Base-by-base conservation (phyloP, 129 eudicot species). In the Cynara cardunculus region DNA sequence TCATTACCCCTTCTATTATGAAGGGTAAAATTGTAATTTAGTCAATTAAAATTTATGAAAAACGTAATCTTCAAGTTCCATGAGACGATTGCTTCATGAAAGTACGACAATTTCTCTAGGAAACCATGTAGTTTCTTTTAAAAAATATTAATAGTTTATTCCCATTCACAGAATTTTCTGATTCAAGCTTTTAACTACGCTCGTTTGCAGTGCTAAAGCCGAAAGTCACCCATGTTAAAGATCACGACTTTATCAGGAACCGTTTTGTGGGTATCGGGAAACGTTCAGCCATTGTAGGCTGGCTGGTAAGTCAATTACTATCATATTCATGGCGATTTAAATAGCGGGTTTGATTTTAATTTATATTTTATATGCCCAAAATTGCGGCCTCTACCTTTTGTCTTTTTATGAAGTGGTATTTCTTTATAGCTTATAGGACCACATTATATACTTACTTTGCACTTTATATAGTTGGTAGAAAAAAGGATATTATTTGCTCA, bases 221-320 rank as follows among this genome's bases (percentile, higher is more conserved):
- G 34, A 86, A 41, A 69, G 27, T 89, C n/a, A 92, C 92, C 25
- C 83, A 80, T 26, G 87, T 88, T 39, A 88, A 88, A 49, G 86
- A 88, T 10, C 90, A 90, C 49, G 90, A 81, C 56, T 92, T 90
- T 34, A 84, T 90, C 64, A 88, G 74, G 80, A 69, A 18, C 62
- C 89, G 96, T 21, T 92, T 87, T 25, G 79, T 67, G 32, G 97
- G 96, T 14, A 34, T 88, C 44, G 92, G 90, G 18, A 91, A 89
- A 86, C 7, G 81, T 5, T 83, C 81, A 13, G 74, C 85, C 6
- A 11, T 90, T 26, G 35, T 88, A 21, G 83, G 91, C 32, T 92
- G 97, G 97, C 25, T 90, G 91, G 97, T 92, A 80, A 84, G 96
- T 90, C 21, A 5, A 11, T n/a, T 73, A 39, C 18, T 1, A n/a